A percentile compares a stretch with the other conserved stretches of the same genome.
phyloP scores from a whole-genome alignment of 2,329 filamentous ascomycete genomes.

The Aspergillus spinulosporus region DNA sequence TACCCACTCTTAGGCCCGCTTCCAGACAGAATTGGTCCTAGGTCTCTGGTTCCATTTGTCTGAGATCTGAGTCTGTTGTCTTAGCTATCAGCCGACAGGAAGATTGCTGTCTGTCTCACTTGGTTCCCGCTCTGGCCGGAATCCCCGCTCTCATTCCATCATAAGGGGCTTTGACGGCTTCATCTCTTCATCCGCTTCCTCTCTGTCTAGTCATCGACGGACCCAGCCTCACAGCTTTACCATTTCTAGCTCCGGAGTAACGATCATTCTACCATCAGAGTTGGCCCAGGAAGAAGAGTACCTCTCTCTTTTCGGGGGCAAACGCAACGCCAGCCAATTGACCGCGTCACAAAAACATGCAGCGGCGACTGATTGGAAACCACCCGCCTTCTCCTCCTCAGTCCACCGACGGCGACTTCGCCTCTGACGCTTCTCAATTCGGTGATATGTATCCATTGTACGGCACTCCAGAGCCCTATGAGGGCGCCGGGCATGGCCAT shows the following conservation, averaged over 20 bases:
- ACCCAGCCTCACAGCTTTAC: not conserved
- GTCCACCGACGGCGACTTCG: conserved; percentile 27
- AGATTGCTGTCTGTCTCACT: conserved; percentile 7
- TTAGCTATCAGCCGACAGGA: conserved; percentile 3
- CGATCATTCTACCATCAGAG: not conserved
- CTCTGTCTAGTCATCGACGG: not conserved
- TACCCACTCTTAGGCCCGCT: conserved; percentile 7
- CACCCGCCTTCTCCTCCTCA: conserved; percentile 34
- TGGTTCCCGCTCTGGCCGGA: conserved; percentile 7
- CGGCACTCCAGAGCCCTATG: conserved; percentile 10
- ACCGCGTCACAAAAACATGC: conserved; percentile 6
- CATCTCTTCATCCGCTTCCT: conserved; percentile 1
- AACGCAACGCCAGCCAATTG: not conserved
- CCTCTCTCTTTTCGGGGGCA: not conserved
- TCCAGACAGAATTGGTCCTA: not conserved
- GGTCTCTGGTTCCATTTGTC: not conserved
- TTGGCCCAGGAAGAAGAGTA: not conserved
- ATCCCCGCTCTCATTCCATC: not conserved
- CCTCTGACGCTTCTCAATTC: conserved; percentile 19
- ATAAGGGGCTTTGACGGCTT: conserved; percentile 2
- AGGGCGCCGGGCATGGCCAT: not conserved
- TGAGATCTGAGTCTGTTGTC: conserved; percentile 3
- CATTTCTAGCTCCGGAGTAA: not conserved
- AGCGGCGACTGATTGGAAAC: conserved; percentile 20
- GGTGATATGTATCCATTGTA: conserved; percentile 21